Percentiles rank a stretch among this genome's conserved stretches.
Conservation (phyloP, 2,329 filamentous ascomycete species). For the Cercospora canescens region DNA sequence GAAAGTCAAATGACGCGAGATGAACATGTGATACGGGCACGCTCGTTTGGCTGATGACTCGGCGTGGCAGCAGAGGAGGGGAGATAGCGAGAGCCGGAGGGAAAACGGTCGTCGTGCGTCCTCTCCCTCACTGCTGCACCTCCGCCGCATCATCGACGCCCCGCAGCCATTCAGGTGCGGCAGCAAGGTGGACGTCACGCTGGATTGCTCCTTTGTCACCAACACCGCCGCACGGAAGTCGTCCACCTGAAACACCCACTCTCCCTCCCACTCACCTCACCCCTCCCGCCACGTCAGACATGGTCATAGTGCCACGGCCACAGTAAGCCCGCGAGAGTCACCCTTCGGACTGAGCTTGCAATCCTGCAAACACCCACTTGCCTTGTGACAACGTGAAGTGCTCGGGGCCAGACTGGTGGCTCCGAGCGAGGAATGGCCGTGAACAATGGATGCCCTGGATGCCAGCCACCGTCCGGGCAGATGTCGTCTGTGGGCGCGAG, state of each 20-base stretch:
- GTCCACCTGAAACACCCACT: constrained; percentile 19
- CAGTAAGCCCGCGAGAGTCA: neutral
- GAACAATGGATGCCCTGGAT: constrained; percentile 24
- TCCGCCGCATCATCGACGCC: neutral
- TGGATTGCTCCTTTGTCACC: constrained; percentile 20
- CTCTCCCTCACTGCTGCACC: neutral
- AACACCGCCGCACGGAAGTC: constrained; percentile 16
- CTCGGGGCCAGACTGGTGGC: constrained; percentile 27
- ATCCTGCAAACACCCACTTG: neutral
- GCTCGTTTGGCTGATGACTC: constrained; percentile 5
- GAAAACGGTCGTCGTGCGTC: neutral
- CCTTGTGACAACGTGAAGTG: neutral
- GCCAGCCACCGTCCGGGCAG: constrained; percentile 21
- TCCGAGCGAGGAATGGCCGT: constrained; percentile 29
- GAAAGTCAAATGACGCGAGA: constrained; percentile 6
- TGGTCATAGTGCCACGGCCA: neutral
- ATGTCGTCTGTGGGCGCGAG: constrained; percentile 6
- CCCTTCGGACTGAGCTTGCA: neutral
- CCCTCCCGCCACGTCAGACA: constrained; percentile 2
- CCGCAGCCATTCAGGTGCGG: neutral
- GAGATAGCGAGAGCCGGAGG: neutral
- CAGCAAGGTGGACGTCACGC: constrained; percentile 2
- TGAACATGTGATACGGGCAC: constrained; percentile 6
- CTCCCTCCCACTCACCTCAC: constrained; percentile 9
- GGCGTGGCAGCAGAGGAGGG: constrained; percentile 3